A percentile compares a stretch with the other conserved stretches of the same genome.
phyloP scores from a whole-genome alignment of 2,329 filamentous ascomycete genomes.

The Claviceps spartinae region DNA sequence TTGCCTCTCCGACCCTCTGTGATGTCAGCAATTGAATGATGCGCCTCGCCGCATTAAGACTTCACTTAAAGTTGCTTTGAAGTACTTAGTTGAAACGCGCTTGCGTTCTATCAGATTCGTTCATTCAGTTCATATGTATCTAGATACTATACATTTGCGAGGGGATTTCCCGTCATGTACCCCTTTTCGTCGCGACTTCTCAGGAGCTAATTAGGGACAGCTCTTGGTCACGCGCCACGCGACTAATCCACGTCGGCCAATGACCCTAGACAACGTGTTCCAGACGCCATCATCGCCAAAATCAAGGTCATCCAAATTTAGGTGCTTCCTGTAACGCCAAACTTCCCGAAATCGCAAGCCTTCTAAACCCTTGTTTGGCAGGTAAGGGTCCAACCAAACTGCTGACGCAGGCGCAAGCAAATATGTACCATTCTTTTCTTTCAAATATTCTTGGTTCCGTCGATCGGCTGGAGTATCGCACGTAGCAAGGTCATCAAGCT shows the following conservation, averaged over 20 bases:
- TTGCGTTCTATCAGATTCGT: too few relatives aligned
- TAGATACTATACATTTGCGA: neutral
- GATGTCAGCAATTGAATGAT: neutral
- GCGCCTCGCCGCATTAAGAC: neutral
- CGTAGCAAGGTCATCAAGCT: slow-evolving; percentile 45
- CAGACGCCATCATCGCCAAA: slow-evolving; percentile 65
- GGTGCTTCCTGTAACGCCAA: slow-evolving; percentile 53
- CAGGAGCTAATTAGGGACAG: slow-evolving; percentile 19
- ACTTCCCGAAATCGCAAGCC: slow-evolving; percentile 54
- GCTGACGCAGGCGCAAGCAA: slow-evolving; percentile 63
- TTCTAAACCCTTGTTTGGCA: slow-evolving; percentile 43
- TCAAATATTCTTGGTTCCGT: slow-evolving; percentile 41
- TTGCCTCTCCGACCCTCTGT: neutral
- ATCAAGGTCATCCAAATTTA: slow-evolving; percentile 71
- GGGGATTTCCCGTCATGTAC: neutral
- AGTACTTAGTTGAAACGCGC: neutral
- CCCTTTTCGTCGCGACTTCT: neutral
- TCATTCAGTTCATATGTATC: neutral
- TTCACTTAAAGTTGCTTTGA: too few relatives aligned
- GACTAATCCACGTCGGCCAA: slow-evolving; percentile 48
- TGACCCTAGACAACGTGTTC: slow-evolving; percentile 54
- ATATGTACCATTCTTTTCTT: slow-evolving; percentile 50
- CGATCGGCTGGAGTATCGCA: slow-evolving; percentile 47
- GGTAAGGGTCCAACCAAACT: slow-evolving; percentile 52
- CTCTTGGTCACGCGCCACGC: slow-evolving; percentile 54